Percentiles rank a stretch among this genome's conserved stretches.
Conservation (phyloP, 2,329 filamentous ascomycete genomes). For the Botrytis paeoniae region DNA sequence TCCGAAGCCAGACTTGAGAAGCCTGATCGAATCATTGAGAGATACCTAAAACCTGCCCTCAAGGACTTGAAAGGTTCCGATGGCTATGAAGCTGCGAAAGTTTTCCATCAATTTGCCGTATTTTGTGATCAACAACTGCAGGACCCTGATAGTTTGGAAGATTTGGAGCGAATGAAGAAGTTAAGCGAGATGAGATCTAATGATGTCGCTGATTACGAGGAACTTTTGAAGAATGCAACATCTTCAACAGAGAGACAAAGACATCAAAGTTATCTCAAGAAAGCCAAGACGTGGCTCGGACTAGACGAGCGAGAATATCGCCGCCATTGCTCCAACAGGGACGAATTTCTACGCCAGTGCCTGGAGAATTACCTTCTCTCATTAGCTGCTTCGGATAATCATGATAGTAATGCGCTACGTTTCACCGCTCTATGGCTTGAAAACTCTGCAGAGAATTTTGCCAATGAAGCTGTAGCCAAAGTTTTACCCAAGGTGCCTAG, state of each 20-base stretch:
- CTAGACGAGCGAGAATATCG: slow-evolving; percentile 85
- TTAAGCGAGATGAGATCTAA: slow-evolving; percentile 76
- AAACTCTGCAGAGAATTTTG: slow-evolving; percentile 69
- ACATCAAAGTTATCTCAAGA: slow-evolving; percentile 60
- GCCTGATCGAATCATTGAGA: slow-evolving; percentile 82
- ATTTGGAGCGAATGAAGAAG: slow-evolving; percentile 75
- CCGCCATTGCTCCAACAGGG: slow-evolving; percentile 70
- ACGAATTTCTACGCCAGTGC: slow-evolving; percentile 81
- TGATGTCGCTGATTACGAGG: slow-evolving; percentile 72
- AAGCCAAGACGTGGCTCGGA: slow-evolving; percentile 84
- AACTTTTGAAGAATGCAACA: slow-evolving; percentile 45
- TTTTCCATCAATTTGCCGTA: slow-evolving; percentile 90
- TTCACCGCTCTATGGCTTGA: slow-evolving; percentile 96
- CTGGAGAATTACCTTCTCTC: slow-evolving; percentile 91
- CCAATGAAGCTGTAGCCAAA: slow-evolving; percentile 72
- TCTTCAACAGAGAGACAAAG: slow-evolving; percentile 51
- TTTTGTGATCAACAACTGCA: slow-evolving; percentile 96
- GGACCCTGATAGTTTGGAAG: slow-evolving; percentile 78
- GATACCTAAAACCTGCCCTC: slow-evolving; percentile 81
- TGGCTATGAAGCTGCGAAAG: slow-evolving; percentile 75
- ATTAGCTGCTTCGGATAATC: slow-evolving; percentile 78
- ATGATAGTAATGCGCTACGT: slow-evolving; percentile 84
- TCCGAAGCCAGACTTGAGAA: slow-evolving; percentile 89
- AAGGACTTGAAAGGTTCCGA: slow-evolving; percentile 69
- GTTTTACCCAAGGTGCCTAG: slow-evolving; percentile 75